A percentile compares a stretch with the other conserved stretches of the same genome.
These are phyloP conservation scores for Dryas alaskensis DNA, from an alignment of 306 rosid species.

Conservation along the genomic window DNA sequence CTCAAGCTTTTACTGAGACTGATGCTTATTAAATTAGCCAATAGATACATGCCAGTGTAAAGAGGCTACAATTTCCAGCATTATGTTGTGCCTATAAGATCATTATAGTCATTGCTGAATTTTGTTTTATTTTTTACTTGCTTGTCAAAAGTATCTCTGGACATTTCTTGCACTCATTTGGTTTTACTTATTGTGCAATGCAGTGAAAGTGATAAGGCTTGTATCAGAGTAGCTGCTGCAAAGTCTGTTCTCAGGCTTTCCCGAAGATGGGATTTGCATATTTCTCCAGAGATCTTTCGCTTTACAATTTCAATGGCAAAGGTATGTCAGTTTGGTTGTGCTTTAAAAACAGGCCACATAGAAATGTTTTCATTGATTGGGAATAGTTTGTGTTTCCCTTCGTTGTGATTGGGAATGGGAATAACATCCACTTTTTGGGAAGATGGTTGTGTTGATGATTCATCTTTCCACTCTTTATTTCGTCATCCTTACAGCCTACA, in stretches of 20 bases:
- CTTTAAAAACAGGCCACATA: neutral
- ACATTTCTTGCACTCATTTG: conserved; percentile 11
- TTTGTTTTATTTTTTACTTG: neutral
- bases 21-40: neutral
- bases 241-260: conserved; percentile 78
- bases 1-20: neutral
- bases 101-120: neutral
- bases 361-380: no score
- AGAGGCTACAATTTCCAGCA: conserved; percentile 1
- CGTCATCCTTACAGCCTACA: no score
- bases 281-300: conserved; percentile 62
- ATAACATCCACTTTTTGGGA: neutral
- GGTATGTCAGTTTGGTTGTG: conserved; percentile 42
- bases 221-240: conserved; percentile 74
- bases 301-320: conserved; percentile 55
- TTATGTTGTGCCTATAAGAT: neutral
- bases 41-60: neutral
- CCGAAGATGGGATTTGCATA: conserved; percentile 80
- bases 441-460: neutral
- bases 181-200: conserved; percentile 28
- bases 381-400: no score
- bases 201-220: conserved; percentile 57
- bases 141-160: neutral
- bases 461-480: neutral
- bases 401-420: neutral